Percentiles rank a stretch among this genome's conserved stretches.
These are phyloP conservation scores for Juglanconis oblonga DNA, from an alignment of 2,329 filamentous ascomycete genomes.

Conservation along the genomic window DNA sequence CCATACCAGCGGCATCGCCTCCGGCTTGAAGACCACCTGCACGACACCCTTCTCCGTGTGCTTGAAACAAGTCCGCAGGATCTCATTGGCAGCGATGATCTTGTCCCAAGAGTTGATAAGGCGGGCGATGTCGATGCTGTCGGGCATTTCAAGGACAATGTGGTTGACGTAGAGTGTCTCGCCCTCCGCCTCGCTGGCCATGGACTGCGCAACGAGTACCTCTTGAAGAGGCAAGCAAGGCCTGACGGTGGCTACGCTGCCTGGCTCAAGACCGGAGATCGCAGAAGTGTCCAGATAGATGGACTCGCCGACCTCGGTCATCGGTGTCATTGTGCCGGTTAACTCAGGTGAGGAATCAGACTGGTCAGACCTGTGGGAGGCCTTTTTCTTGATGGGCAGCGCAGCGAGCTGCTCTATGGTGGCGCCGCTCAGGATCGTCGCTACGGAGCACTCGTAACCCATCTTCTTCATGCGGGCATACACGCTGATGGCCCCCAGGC, in stretches of 20 bases:
- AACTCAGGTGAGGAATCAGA: background rate
- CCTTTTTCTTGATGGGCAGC: background rate
- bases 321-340: background rate
- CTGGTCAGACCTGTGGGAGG: background rate
- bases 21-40: constrained; percentile 27
- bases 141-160: constrained; percentile 26
- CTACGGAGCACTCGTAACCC: constrained; percentile 31
- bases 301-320: no score
- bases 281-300: no score
- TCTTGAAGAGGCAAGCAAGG: constrained; percentile 22
- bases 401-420: constrained; percentile 31
- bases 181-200: constrained; percentile 24
- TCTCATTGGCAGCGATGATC: constrained; percentile 24
- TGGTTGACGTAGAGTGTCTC: constrained; percentile 33
- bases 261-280: constrained; percentile 10
- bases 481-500: constrained; percentile 34
- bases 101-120: constrained; percentile 26
- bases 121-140: constrained; percentile 17
- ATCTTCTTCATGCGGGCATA: constrained; percentile 30
- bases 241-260: constrained; percentile 14
- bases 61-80: constrained; percentile 31
- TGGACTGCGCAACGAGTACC: constrained; percentile 32
- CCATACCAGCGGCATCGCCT: constrained; percentile 21
- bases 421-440: constrained; percentile 32
- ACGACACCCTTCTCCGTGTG: constrained; percentile 28